Evolutionary conservation across 2,329 filamentous ascomycete species (phyloP).

Genomic region (Pezicula radicicola): DNA sequence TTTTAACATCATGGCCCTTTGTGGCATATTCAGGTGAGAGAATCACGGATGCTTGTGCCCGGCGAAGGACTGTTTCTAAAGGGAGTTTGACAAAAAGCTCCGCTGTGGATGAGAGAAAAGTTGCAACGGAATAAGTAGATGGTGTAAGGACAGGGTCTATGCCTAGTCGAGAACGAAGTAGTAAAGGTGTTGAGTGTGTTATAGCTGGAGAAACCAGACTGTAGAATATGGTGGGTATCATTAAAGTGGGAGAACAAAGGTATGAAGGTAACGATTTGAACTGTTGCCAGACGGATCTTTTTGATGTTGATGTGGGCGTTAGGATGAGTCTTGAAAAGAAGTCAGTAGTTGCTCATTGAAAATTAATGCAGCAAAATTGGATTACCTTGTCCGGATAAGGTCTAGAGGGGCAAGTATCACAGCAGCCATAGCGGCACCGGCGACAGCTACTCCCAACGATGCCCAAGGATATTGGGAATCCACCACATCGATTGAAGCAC

Average conservation of each 20-base stretch:
- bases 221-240: constrained; percentile 84
- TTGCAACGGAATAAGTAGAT: constrained; percentile 74
- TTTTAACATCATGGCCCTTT: constrained; percentile 50
- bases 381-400: constrained; percentile 72
- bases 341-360: constrained; percentile 7
- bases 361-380: background rate
- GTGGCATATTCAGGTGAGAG: constrained; percentile 49
- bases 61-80: constrained; percentile 84
- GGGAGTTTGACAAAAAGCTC: constrained; percentile 87
- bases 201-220: constrained; percentile 81
- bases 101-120: constrained; percentile 74
- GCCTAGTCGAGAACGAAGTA: constrained; percentile 79
- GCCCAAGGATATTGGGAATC: constrained; percentile 82
- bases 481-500: constrained; percentile 54
- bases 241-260: constrained; percentile 64
- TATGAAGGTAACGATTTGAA: constrained; percentile 78
- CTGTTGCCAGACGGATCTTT: constrained; percentile 69
- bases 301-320: constrained; percentile 73
- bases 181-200: constrained; percentile 76
- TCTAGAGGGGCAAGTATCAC: constrained; percentile 84
- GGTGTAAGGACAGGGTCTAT: constrained; percentile 82
- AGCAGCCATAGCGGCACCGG: constrained; percentile 68
- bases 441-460: constrained; percentile 70
- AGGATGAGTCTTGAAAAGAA: constrained; percentile 67
- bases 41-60: constrained; percentile 78